Evolutionary conservation across 202 grass and related monocot species (phyloP).

Genomic region (Musa balbisiana): DNA sequence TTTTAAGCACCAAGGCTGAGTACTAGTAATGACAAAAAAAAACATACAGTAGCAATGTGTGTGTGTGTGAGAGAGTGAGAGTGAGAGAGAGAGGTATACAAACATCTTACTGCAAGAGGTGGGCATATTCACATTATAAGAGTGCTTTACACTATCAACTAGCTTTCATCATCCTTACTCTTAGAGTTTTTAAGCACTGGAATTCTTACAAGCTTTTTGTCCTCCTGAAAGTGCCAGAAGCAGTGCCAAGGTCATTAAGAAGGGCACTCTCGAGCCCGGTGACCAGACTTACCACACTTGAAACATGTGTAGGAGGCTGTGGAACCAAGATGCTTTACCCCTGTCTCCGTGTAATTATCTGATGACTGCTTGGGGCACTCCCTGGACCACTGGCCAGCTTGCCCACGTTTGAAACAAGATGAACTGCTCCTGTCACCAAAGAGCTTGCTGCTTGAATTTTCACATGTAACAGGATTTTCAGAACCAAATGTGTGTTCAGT

Average conservation of each 20-base stretch:
- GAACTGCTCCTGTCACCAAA: slow-evolving; percentile 33
- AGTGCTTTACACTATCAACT: too few species aligned
- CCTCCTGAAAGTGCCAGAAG: slow-evolving; percentile 1
- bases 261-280: slow-evolving; percentile 79
- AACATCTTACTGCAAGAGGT: too few species aligned
- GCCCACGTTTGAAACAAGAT: slow-evolving; percentile 72
- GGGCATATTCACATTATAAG: too few species aligned
- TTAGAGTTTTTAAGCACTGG: too few species aligned
- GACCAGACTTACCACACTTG: slow-evolving; percentile 66
- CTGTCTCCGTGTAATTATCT: slow-evolving; percentile 36
- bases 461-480: slow-evolving; percentile 21
- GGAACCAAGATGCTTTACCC: slow-evolving; percentile 31
- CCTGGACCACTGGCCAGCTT: slow-evolving; percentile 66
- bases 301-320: slow-evolving; percentile 42
- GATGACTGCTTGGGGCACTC: slow-evolving; percentile 58
- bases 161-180: too few species aligned
- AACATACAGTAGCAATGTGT: too few species aligned
- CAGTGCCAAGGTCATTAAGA: slow-evolving; percentile 26
- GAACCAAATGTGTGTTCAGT: slow-evolving; percentile 33
- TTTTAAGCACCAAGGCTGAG: too few species aligned
- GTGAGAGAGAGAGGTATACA: too few species aligned
- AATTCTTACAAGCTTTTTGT: neutral
- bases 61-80: too few species aligned
- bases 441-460: slow-evolving; percentile 31
- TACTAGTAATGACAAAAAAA: too few species aligned